Conservation (phyloP, 1,139 yeast species). For the Waltiozyma sp. region DNA sequence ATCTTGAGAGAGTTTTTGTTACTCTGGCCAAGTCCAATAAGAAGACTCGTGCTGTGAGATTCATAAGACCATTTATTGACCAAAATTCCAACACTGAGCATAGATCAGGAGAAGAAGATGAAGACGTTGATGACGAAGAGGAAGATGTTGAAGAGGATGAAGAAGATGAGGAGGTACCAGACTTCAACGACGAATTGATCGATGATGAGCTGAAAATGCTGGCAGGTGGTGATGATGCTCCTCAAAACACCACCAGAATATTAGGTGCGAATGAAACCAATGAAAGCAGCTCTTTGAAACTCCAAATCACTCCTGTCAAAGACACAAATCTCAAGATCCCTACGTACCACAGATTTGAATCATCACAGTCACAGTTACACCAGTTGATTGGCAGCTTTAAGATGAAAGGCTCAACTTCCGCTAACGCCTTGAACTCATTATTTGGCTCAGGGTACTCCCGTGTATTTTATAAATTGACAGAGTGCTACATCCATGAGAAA, state of each 20-base stretch:
- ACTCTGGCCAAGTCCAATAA: conserved; percentile 34
- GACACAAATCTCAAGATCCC: conserved; percentile 18
- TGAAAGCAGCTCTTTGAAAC: neutral
- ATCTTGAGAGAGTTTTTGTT: conserved; percentile 43
- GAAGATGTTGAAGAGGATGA: neutral
- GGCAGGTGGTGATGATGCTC: conserved; percentile 12
- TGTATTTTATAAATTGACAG: conserved; percentile 39
- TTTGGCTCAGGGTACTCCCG: conserved; percentile 46
- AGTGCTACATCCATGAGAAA: conserved; percentile 30
- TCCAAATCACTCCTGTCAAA: neutral
- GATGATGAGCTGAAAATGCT: conserved; percentile 16
- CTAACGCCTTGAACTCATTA: conserved; percentile 35
- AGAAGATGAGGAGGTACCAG: conserved; percentile 1
- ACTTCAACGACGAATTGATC: conserved; percentile 10
- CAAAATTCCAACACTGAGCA: conserved; percentile 20
- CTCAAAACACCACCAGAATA: conserved; percentile 7
- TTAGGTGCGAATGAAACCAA: neutral
- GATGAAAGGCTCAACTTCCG: conserved; percentile 43
- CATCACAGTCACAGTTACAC: conserved; percentile 52
- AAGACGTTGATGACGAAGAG: conserved; percentile 20
- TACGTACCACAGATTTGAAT: conserved; percentile 41
- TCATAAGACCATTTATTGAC: conserved; percentile 35
- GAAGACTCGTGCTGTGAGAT: conserved; percentile 50
- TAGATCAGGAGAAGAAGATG: conserved; percentile 17
- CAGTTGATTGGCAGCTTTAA: conserved; percentile 32